phyloP scores from a whole-genome alignment of 208 protist genomes.

The Naegleria lovaniensis region DNA sequence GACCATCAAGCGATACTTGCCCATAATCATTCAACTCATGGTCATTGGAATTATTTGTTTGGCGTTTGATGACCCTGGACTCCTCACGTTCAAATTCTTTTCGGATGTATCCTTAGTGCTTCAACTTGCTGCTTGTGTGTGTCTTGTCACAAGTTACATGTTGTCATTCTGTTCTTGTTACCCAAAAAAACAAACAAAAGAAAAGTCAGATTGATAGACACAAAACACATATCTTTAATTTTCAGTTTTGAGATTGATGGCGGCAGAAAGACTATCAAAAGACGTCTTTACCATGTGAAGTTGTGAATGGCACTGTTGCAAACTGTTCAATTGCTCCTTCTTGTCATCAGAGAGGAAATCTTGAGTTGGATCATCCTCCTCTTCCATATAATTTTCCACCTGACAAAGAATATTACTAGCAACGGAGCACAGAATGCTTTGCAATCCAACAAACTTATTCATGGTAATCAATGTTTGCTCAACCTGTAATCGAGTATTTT shows the following conservation, averaged over 20 bases:
- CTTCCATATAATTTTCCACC: neutral
- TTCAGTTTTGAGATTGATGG: neutral
- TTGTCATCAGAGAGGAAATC: neutral
- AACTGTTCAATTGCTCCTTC: neutral
- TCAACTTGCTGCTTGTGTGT: neutral
- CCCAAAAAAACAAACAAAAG: neutral
- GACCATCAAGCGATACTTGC: neutral
- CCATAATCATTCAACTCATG: neutral
- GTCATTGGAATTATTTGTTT: neutral
- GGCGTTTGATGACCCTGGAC: neutral
- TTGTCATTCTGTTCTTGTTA: neutral
- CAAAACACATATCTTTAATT: neutral
- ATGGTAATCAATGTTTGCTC: neutral
- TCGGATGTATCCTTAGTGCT: neutral
- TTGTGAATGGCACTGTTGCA: neutral
- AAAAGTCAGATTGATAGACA: neutral
- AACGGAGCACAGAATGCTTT: neutral
- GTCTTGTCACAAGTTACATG: neutral
- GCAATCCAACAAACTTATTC: neutral
- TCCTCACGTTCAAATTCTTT: neutral
- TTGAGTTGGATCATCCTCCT: neutral
- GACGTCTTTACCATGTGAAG: neutral
- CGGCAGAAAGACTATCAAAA: neutral
- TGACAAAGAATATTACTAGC: neutral
- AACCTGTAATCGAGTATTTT: neutral